phyloP scores from a whole-genome alignment of 2,329 filamentous ascomycete species.

The Daldinia sp. region DNA sequence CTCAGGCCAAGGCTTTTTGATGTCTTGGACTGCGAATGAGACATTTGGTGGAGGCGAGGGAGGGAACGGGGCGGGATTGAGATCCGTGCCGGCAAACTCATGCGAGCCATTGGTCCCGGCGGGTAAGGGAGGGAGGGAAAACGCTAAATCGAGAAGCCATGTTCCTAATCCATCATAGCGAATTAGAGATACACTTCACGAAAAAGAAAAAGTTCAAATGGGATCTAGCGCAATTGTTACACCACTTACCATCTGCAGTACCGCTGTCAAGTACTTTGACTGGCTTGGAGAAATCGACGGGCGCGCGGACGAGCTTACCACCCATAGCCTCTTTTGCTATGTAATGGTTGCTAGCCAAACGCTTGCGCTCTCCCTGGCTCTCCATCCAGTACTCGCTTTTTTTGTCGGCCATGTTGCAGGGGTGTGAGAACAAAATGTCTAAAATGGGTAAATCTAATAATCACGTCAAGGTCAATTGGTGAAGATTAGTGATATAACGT shows the following conservation, averaged over 20 bases:
- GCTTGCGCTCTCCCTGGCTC: background rate
- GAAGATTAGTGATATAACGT: background rate
- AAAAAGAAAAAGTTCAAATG: no score
- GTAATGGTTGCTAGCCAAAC: background rate
- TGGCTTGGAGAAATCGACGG: background rate
- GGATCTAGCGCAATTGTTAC: no score
- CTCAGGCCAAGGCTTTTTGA: background rate
- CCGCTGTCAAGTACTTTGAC: background rate
- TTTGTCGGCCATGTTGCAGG: background rate
- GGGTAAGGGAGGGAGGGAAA: background rate
- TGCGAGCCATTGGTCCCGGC: background rate
- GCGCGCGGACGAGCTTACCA: background rate
- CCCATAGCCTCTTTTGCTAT: background rate
- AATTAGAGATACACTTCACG: no score
- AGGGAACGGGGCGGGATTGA: background rate
- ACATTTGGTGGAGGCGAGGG: background rate
- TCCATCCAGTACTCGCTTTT: background rate
- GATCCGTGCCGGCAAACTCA: background rate
- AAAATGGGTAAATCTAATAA: background rate
- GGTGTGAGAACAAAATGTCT: background rate
- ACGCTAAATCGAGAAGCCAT: background rate
- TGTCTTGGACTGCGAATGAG: background rate
- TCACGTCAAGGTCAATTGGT: background rate
- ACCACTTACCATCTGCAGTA: background rate
- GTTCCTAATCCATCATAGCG: background rate